These are phyloP conservation scores for Hortaea werneckii DNA, from an alignment of 2,329 filamentous ascomycete genomes.

Conservation along the genomic window DNA sequence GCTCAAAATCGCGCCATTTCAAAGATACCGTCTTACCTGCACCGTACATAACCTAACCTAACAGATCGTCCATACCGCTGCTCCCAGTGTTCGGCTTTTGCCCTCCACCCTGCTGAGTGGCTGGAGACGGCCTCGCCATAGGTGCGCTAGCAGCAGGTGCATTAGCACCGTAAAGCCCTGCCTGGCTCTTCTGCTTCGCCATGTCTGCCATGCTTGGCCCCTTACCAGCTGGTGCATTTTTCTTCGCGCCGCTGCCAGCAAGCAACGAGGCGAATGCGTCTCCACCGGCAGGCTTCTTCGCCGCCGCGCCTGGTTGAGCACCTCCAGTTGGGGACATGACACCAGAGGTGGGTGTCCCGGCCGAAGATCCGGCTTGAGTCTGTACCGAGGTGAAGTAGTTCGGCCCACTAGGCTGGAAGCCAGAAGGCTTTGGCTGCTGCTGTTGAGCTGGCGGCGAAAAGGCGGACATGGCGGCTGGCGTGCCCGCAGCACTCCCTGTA, in stretches of 20 bases:
- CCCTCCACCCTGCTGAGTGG: constrained; percentile 1
- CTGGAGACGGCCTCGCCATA: constrained; percentile 4
- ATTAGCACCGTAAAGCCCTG: constrained; percentile 82
- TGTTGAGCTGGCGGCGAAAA: constrained; percentile 29
- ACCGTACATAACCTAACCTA: constrained; percentile 27
- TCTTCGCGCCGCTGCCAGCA: constrained; percentile 46
- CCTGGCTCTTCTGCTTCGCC: constrained; percentile 94
- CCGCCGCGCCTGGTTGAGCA: constrained; percentile 49
- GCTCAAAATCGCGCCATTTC: no score
- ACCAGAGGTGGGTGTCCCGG: constrained; percentile 32
- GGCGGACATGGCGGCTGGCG: constrained; percentile 23
- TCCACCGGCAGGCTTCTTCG: constrained; percentile 45
- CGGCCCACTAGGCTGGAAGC: constrained; percentile 67
- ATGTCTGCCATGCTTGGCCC: constrained; percentile 82
- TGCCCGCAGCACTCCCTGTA: constrained; percentile 45
- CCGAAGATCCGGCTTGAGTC: constrained; percentile 25
- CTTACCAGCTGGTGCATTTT: constrained; percentile 48
- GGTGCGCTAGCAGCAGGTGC: constrained; percentile 46
- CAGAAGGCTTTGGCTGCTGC: constrained; percentile 46
- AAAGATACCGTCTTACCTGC: no score
- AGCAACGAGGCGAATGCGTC: constrained; percentile 89
- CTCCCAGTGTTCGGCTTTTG: constrained; percentile 21
- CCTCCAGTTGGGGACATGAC: constrained; percentile 24
- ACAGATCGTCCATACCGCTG: constrained; percentile 32
- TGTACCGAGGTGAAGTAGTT: constrained; percentile 90